Evolutionary conservation across 108 stramenopile species (phyloP).

Genomic region (Aurantiochytrium sp.): DNA sequence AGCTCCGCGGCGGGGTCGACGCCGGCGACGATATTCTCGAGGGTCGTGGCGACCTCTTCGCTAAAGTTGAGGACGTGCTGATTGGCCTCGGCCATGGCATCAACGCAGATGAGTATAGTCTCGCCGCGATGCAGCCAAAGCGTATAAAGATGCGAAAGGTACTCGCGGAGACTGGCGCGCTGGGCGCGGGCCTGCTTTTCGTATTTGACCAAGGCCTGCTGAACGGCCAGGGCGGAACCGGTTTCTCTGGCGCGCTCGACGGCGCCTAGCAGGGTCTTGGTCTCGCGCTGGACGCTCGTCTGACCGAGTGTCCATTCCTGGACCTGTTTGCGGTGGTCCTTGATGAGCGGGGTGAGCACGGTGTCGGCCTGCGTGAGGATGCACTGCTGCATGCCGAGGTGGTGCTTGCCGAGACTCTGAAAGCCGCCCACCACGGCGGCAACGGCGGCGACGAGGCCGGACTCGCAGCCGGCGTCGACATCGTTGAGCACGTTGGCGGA

Average conservation of each 20-base stretch:
- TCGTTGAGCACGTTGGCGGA: background rate
- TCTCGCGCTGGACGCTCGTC: background rate
- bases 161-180: background rate
- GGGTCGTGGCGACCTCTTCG: background rate
- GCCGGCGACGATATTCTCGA: background rate
- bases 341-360: background rate
- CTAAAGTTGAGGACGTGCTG: background rate
- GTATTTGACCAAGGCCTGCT: background rate
- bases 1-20: background rate
- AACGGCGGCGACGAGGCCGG: background rate
- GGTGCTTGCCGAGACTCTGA: background rate
- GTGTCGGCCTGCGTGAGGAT: background rate
- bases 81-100: background rate
- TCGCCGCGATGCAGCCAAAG: background rate
- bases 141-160: background rate
- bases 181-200: background rate
- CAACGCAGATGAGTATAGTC: background rate
- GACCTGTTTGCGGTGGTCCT: background rate
- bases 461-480: background rate
- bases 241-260: background rate
- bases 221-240: background rate
- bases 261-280: background rate
- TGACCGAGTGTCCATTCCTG: background rate
- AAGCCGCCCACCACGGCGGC: conserved; percentile 1
- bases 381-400: conserved; percentile 16